Percentiles rank a stretch among this genome's conserved stretches.
Evolutionary conservation across 495 filamentous ascomycete species (phyloP).

Genomic region (Aspergillus panamensis): DNA sequence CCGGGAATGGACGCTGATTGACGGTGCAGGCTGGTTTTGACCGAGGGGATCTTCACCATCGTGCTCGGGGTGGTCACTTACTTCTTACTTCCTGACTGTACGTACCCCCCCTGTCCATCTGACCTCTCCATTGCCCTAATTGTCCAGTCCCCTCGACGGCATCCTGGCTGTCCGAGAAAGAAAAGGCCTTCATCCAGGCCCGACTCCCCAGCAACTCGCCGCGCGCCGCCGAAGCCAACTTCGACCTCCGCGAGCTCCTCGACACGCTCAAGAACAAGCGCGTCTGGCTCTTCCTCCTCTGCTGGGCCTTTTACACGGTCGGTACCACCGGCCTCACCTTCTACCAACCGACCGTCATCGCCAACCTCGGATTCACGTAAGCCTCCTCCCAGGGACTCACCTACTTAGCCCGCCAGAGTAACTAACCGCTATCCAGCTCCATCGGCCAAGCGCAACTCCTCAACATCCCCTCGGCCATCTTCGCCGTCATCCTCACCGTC

Average conservation of each 20-base stretch:
- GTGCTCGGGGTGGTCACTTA: conserved; percentile 31
- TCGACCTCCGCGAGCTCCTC: conserved; percentile 34
- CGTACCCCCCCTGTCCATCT: conserved; percentile 4
- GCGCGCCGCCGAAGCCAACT: conserved; percentile 36
- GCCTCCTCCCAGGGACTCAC: conserved; percentile 2
- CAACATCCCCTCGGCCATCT: conserved; percentile 32
- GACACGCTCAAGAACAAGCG: conserved; percentile 30
- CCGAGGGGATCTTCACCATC: conserved; percentile 38
- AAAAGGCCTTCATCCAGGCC: conserved; percentile 43
- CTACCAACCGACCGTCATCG: conserved; percentile 44
- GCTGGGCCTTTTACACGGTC: conserved; percentile 41
- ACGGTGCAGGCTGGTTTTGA: conserved; percentile 31
- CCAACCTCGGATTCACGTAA: conserved; percentile 41
- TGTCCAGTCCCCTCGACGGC: conserved; percentile 37
- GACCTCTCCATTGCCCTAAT: not conserved
- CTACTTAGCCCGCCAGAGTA: not conserved
- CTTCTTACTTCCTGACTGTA: conserved; percentile 42
- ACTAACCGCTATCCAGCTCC: conserved; percentile 13
- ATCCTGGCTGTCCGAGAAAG: conserved; percentile 38
- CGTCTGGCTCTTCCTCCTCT: conserved; percentile 25
- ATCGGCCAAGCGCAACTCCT: conserved; percentile 36
- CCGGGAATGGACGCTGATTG: not conserved
- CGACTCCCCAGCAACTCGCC: conserved; percentile 38
- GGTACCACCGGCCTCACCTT: conserved; percentile 39
- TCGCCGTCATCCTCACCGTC: conserved; percentile 31